These are phyloP conservation scores for Ceratocystis harringtonii DNA, from an alignment of 2,329 filamentous ascomycete species.

Conservation along the genomic window DNA sequence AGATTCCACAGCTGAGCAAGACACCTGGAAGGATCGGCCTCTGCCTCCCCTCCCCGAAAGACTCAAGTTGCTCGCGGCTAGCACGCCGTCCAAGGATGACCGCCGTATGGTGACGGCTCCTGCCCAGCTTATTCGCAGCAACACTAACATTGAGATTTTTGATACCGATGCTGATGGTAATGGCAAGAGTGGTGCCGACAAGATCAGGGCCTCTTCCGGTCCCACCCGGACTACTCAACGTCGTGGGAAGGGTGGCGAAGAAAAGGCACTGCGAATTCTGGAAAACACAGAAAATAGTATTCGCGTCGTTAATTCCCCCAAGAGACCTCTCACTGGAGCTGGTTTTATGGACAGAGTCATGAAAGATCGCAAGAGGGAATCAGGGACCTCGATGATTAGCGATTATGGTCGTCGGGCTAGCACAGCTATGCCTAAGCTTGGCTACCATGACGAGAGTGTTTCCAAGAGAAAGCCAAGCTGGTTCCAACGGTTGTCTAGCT, in stretches of 20 bases:
- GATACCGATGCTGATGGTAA: constrained; percentile 3
- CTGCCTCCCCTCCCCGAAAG: constrained; percentile 34
- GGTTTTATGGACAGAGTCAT: constrained; percentile 15
- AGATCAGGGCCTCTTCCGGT: constrained; percentile 7
- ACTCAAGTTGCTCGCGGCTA: constrained; percentile 24
- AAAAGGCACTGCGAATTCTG: constrained; percentile 31
- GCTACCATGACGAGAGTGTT: constrained; percentile 23
- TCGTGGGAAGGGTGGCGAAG: constrained; percentile 7
- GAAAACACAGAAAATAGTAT: constrained; percentile 37
- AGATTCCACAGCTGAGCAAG: constrained; percentile 17
- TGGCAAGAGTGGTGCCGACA: background rate
- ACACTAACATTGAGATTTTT: constrained; percentile 22
- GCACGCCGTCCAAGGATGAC: constrained; percentile 24
- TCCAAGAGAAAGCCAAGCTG: constrained; percentile 32
- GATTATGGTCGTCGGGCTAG: background rate
- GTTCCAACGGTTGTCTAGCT: constrained; percentile 31
- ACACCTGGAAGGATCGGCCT: constrained; percentile 34
- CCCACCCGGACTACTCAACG: background rate
- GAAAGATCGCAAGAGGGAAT: constrained; percentile 15
- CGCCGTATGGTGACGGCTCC: constrained; percentile 35
- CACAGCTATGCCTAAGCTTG: constrained; percentile 3
- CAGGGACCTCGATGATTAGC: background rate
- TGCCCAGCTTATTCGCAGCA: constrained; percentile 25
- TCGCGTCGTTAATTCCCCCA: constrained; percentile 38
- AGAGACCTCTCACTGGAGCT: constrained; percentile 17